Conservation (phyloP, 768 basidiomycete genomes). For the Leccinum pellstonianum region DNA sequence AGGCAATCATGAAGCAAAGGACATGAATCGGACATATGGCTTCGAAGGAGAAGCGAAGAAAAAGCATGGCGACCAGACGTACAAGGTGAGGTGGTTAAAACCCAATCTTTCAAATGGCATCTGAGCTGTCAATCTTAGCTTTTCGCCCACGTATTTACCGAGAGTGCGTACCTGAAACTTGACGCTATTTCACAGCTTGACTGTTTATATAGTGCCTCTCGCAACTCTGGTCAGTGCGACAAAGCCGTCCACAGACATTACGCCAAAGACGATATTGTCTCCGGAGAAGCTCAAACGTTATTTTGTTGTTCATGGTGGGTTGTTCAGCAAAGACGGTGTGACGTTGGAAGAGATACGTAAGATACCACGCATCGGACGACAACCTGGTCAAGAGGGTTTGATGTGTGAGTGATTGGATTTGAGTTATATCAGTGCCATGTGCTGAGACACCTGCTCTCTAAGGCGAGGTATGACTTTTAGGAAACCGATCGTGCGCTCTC, state of each 20-base stretch:
- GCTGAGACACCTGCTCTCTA: constrained; percentile 9
- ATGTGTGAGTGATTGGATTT: constrained; percentile 68
- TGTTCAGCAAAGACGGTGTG: constrained; percentile 95
- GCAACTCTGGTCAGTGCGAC: constrained; percentile 82
- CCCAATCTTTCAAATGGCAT: neutral
- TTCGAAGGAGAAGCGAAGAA: constrained; percentile 96
- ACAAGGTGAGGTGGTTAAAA: constrained; percentile 56
- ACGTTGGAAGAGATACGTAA: constrained; percentile 90
- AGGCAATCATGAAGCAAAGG: constrained; percentile 95
- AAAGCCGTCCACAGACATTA: constrained; percentile 44
- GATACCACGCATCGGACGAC: constrained; percentile 80
- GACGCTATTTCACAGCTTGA: constrained; percentile 7
- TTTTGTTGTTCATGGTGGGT: constrained; percentile 94
- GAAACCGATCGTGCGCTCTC: neutral
- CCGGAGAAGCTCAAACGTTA: constrained; percentile 82
- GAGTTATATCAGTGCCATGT: constrained; percentile 5
- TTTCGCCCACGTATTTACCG: constrained; percentile 92
- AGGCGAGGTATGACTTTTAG: constrained; percentile 58
- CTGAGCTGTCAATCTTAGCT: constrained; percentile 46
- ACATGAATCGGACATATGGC: constrained; percentile 94
- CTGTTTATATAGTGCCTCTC: constrained; percentile 68
- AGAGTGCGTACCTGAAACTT: constrained; percentile 48
- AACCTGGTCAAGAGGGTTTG: constrained; percentile 92
- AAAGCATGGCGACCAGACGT: constrained; percentile 94
- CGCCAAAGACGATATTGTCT: constrained; percentile 65